phyloP scores from a whole-genome alignment of 352 stramenopile genomes.

The Peronospora belbahrii region DNA sequence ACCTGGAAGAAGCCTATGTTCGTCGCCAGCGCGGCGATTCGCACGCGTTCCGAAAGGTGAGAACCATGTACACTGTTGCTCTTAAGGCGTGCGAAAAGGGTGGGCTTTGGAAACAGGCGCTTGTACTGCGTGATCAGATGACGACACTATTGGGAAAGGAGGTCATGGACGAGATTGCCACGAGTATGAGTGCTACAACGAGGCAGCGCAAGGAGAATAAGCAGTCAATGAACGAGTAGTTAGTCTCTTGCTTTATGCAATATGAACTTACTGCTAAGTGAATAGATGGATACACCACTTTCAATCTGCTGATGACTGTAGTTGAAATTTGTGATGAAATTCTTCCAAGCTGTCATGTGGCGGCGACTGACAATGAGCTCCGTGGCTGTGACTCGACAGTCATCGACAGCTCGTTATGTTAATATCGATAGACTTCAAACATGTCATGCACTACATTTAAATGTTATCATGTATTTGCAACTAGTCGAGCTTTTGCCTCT shows the following conservation, averaged over 20 bases:
- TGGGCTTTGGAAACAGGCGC: constrained; percentile 53
- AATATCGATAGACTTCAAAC: neutral
- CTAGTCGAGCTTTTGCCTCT: constrained; percentile 8
- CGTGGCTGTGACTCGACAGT: neutral
- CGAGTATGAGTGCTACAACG: constrained; percentile 3
- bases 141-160: constrained; percentile 34
- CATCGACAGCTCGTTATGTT: neutral
- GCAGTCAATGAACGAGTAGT: constrained; percentile 7
- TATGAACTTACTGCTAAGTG: neutral
- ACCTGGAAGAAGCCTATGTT: constrained; percentile 17
- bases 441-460: neutral
- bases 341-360: constrained; percentile 15
- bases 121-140: constrained; percentile 41
- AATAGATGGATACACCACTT: constrained; percentile 10
- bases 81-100: constrained; percentile 42
- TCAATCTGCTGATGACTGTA: too few relatives aligned
- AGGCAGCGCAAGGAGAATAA: constrained; percentile 25
- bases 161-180: constrained; percentile 22
- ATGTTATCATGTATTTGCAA: neutral
- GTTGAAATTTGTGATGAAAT: too few relatives aligned
- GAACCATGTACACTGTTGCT: constrained; percentile 47
- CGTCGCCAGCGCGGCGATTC: constrained; percentile 16
- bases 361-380: constrained; percentile 9
- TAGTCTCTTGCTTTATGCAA: neutral
- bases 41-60: constrained; percentile 37